Base-by-base conservation (phyloP, 31 red algal genomes). In the Odonthalia washingtoniensis region DNA sequence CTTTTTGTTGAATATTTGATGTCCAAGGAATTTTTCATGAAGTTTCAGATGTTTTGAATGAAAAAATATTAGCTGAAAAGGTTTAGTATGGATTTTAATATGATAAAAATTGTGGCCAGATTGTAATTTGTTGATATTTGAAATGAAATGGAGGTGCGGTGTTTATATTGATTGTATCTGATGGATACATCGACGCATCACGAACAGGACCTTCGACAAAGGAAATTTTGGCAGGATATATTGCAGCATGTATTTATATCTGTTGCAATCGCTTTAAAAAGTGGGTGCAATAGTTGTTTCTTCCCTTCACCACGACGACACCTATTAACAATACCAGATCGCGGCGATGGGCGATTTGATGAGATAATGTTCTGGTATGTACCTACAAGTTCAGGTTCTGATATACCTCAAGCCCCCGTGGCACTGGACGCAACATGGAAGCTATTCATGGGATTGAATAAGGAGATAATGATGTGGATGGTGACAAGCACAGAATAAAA, bases 121-220 rank as follows among this genome's bases (percentile, higher is more conserved):
- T n/a, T n/a, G n/a, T n/a, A n/a, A n/a, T n/a, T n/a, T n/a, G n/a
- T n/a, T n/a, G n/a, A n/a, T n/a, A n/a, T n/a, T n/a, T n/a, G n/a
- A n/a, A n/a, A n/a, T n/a, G n/a, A 42, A 73, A 46, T 17, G 90
- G 63, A 52, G 31, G 39, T 16, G 38, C 45, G 18, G 17, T 34
- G 81, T 92, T 92, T 40, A 87, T 75, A 62, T 92, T 81, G 36
- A 86, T 61, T 32, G 90, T 92, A 6, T 81, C 46, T 42, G 80
- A 74, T 1, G 37, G 57, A 73, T 39, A 74, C 1, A 42, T 24
- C 90, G 82, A 92, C 2, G 90, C 80, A 46, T 92, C 90, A 2
- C 31, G 4, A 18, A 73, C 3, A 14, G 45, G 49, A 0, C 4
- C 62, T 35, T 9, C 16, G 21, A 84, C 63, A 24, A 74, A 75